Conservation (phyloP, 768 basidiomycete genomes). For the Naganishia vaughanmartiniae region DNA sequence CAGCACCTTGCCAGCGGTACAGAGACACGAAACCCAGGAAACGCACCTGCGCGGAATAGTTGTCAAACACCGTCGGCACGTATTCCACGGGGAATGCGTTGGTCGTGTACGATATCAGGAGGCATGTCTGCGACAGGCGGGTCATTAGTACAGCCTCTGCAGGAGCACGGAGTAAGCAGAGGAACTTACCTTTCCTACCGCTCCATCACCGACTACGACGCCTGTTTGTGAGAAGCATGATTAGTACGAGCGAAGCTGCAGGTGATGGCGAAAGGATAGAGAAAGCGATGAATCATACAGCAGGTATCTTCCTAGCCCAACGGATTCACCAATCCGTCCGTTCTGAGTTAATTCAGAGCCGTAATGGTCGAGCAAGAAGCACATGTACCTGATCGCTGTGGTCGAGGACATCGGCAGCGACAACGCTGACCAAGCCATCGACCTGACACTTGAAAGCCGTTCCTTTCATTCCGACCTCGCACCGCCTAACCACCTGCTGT, state of each 20-base stretch:
- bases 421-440: no score
- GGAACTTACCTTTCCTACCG: constrained; percentile 83
- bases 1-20: background rate
- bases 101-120: constrained; percentile 98
- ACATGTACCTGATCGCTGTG: no score
- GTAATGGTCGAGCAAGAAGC: no score
- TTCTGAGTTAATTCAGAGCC: no score
- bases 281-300: no score
- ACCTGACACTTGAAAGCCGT: no score
- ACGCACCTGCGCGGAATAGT: constrained; percentile 64
- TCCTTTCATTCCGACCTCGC: no score
- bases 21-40: background rate
- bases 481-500: no score
- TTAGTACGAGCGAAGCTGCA: constrained; percentile 28
- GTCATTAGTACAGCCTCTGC: constrained; percentile 25
- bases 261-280: no score
- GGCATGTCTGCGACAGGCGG: constrained; percentile 70
- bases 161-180: constrained; percentile 2
- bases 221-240: constrained; percentile 57
- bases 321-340: no score
- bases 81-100: constrained; percentile 75
- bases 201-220: constrained; percentile 98
- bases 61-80: constrained; percentile 77
- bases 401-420: no score
- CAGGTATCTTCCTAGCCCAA: no score